phyloP scores from a whole-genome alignment of 129 eudicot species.

The carrot (Daucus carota) region DH1_v3.0 NC_030382.2:43826501-43827000 shows the following conservation, averaged over 20 bases:
- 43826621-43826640: not conserved
- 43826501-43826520: not conserved
- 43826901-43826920: not conserved
- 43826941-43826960: not conserved
- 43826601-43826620: constrained; percentile 1
- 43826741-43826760: no score
- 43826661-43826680: not conserved
- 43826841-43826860: not conserved
- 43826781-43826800: not conserved
- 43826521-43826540: not conserved
- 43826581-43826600: not conserved
- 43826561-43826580: not conserved
- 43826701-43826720: not conserved
- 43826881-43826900: constrained; percentile 1
- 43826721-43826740: no score
- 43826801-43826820: not conserved
- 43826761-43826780: not conserved
- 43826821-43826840: no score
- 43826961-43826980: not conserved
- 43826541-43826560: not conserved
- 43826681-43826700: not conserved
- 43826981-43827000: not conserved
- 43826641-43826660: not conserved
- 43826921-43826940: constrained; percentile 5
- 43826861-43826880: constrained; percentile 9